Conservation (phyloP, 306 rosid genomes). For the Neltuma alba region DNA sequence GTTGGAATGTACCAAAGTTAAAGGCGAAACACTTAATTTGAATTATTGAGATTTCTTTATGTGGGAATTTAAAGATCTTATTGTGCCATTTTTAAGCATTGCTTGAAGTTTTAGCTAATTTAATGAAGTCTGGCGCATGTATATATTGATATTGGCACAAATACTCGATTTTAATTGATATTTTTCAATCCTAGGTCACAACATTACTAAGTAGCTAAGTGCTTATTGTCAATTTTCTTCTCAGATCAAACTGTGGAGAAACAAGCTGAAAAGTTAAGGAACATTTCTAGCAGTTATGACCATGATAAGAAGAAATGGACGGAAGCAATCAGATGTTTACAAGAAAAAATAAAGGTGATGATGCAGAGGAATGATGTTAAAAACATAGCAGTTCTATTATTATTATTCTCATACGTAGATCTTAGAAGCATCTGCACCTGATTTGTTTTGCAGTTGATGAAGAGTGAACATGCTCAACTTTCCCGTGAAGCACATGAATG, state of each 20-base stretch:
- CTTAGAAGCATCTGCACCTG: conserved; percentile 10
- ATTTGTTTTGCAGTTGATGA: conserved; percentile 70
- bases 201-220: conserved; percentile 28
- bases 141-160: background rate
- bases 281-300: conserved; percentile 62
- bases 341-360: conserved; percentile 64
- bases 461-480: conserved; percentile 62
- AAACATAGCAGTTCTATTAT: conserved; percentile 8
- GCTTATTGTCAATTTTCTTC: conserved; percentile 34
- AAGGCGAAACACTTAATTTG: background rate
- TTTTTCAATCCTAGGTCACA: conserved; percentile 16
- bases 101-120: conserved; percentile 19
- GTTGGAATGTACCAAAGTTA: background rate
- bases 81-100: conserved; percentile 23
- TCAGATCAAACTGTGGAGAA: conserved; percentile 77
- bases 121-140: background rate
- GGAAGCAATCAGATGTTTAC: conserved; percentile 57
- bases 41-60: background rate
- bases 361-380: conserved; percentile 2
- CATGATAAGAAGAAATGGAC: conserved; percentile 70
- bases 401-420: conserved; percentile 10
- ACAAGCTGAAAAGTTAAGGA: conserved; percentile 69
- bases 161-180: conserved; percentile 9
- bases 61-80: background rate
- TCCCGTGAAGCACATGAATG: conserved; percentile 80